Percentiles rank a stretch among this genome's conserved stretches.
Evolutionary conservation across 495 filamentous ascomycete species (phyloP).

Genomic region (Annulohypoxylon stygium): DNA sequence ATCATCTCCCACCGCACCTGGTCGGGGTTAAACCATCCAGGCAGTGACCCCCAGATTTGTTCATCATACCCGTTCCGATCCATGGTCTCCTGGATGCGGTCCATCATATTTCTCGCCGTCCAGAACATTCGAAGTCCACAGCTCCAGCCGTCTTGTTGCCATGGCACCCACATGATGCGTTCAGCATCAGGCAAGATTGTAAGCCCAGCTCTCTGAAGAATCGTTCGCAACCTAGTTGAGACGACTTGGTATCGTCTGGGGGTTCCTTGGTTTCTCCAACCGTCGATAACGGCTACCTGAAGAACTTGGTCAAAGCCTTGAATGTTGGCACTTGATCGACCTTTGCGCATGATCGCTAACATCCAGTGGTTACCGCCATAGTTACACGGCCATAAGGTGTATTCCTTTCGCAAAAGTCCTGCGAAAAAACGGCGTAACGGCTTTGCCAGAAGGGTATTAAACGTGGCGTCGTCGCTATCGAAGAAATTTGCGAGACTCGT

Average conservation of each 20-base stretch:
- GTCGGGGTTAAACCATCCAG: conserved; percentile 41
- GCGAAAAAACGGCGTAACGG: not conserved
- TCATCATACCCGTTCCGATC: not conserved
- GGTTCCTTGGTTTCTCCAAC: not conserved
- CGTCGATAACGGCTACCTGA: conserved; percentile 34
- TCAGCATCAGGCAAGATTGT: not conserved
- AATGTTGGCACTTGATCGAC: not conserved
- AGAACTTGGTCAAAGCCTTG: conserved; percentile 19
- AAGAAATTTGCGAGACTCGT: conserved; percentile 24
- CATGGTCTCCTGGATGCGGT: conserved; percentile 26
- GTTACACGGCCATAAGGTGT: conserved; percentile 40
- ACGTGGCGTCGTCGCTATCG: not conserved
- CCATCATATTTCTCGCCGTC: conserved; percentile 39
- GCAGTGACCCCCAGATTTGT: conserved; percentile 25
- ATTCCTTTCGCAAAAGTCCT: conserved; percentile 23
- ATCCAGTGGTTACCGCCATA: conserved; percentile 38
- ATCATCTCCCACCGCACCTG: conserved; percentile 50
- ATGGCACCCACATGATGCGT: conserved; percentile 17
- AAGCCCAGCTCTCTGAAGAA: conserved; percentile 8
- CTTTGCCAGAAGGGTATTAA: not conserved
- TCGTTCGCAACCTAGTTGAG: not conserved
- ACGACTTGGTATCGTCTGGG: not conserved
- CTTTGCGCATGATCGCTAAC: conserved; percentile 40
- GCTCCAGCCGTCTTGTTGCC: conserved; percentile 27
- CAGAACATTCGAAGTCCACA: conserved; percentile 45